A percentile compares a stretch with the other conserved stretches of the same genome.
Evolutionary conservation across 768 basidiomycete genomes (phyloP).

Genomic region (Mycena sanguinolenta): DNA sequence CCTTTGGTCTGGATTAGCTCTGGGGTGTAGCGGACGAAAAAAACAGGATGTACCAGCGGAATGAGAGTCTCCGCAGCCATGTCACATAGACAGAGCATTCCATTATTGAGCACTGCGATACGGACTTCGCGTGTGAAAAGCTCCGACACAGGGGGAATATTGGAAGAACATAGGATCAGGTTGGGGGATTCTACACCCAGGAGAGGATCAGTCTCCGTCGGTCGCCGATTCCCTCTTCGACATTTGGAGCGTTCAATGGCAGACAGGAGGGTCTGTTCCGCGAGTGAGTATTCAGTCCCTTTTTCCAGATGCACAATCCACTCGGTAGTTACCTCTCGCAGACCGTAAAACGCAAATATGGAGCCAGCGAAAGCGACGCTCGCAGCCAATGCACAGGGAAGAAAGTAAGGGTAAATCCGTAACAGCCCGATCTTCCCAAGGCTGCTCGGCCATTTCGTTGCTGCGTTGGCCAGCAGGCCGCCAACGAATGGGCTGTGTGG

Average conservation of each 20-base stretch:
- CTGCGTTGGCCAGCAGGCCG: constrained; percentile 73
- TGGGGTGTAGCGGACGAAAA: too few relatives aligned
- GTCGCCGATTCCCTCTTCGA: too few relatives aligned
- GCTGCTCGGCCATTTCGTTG: constrained; percentile 67
- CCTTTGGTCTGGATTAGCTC: too few relatives aligned
- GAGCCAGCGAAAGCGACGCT: constrained; percentile 51
- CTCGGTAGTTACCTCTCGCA: constrained; percentile 57
- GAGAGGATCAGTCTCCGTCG: constrained; percentile 22
- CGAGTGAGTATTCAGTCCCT: too few relatives aligned
- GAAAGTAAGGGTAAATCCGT: constrained; percentile 57
- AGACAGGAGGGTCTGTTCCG: too few relatives aligned
- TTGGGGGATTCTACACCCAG: constrained; percentile 1
- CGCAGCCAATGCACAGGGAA: constrained; percentile 60
- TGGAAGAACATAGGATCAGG: too few relatives aligned
- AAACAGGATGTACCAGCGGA: not conserved
- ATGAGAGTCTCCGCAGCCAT: constrained; percentile 19
- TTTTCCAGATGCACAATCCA: too few relatives aligned
- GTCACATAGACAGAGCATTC: constrained; percentile 14
- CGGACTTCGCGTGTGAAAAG: constrained; percentile 15
- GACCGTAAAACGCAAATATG: constrained; percentile 48
- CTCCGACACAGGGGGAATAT: constrained; percentile 9
- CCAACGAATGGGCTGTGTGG: constrained; percentile 26
- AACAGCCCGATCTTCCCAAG: constrained; percentile 62
- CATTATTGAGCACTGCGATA: constrained; percentile 24
- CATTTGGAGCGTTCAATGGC: too few relatives aligned